Evolutionary conservation across 306 rosid species (phyloP).

Genomic region (Pyrus betulifolia): DNA sequence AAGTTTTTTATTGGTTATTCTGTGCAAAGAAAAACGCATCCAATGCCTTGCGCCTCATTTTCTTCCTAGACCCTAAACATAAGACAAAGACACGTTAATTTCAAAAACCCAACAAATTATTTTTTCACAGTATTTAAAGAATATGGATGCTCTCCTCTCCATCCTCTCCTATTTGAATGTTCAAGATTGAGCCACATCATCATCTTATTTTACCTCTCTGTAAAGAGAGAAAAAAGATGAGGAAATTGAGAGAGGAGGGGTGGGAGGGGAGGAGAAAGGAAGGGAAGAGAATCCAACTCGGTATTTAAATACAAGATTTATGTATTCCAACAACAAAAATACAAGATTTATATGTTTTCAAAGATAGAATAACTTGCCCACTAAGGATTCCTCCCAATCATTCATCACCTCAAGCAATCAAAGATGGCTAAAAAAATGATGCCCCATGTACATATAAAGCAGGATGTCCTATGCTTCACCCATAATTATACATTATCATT

Average conservation of each 20-base stretch:
- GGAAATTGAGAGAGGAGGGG: too few species aligned
- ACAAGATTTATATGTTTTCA: neutral
- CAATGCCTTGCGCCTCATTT: constrained; percentile 10
- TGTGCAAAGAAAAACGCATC: constrained; percentile 17
- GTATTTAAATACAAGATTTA: too few species aligned
- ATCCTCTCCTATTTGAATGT: too few species aligned
- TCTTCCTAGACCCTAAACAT: constrained; percentile 18
- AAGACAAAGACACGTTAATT: constrained; percentile 21
- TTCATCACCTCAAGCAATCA: constrained; percentile 14
- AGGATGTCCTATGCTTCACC: too few species aligned
- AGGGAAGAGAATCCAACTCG: too few species aligned
- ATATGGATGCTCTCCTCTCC: too few species aligned
- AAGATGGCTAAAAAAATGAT: constrained; percentile 7
- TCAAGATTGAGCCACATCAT: too few species aligned
- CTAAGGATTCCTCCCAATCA: constrained; percentile 15
- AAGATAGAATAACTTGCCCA: constrained; percentile 18
- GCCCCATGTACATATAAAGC: neutral
- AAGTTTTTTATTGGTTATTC: neutral
- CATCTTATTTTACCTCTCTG: too few species aligned
- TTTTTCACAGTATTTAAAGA: neutral
- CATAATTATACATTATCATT: too few species aligned
- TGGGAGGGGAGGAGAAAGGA: too few species aligned
- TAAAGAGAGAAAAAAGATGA: too few species aligned
- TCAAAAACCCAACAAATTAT: constrained; percentile 13
- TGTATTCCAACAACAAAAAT: too few species aligned